Evolutionary conservation across 306 rosid genomes (phyloP).

Genomic region (Medicago lupulina): DNA sequence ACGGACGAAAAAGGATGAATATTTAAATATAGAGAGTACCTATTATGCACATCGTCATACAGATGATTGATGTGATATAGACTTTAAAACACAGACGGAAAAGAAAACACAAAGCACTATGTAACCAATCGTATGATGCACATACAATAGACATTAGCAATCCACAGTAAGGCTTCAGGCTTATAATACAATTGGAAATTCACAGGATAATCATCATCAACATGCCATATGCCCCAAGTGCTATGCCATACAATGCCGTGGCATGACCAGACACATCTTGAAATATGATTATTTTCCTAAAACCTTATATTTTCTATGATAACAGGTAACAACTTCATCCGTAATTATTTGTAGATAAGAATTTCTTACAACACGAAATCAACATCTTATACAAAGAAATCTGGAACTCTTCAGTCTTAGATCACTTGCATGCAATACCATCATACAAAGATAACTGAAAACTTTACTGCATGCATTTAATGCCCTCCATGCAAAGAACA

Average conservation of each 20-base stretch:
- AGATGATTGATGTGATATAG: slow-evolving; percentile 32
- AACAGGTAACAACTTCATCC: slow-evolving; percentile 11
- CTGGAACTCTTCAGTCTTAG: neutral
- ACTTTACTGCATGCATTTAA: neutral
- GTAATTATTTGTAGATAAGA: neutral
- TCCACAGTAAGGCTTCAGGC: neutral
- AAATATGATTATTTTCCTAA: neutral
- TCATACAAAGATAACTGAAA: slow-evolving; percentile 11
- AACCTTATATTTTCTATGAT: slow-evolving; percentile 18
- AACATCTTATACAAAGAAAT: slow-evolving; percentile 16
- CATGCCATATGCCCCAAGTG: slow-evolving; percentile 23
- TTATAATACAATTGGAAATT: neutral
- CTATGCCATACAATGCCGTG: neutral
- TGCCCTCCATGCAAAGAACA: slow-evolving; percentile 8
- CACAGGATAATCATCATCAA: slow-evolving; percentile 18
- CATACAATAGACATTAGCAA: slow-evolving; percentile 14
- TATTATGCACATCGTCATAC: neutral
- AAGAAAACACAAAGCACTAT: slow-evolving; percentile 7
- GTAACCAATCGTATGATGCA: slow-evolving; percentile 24
- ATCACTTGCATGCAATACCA: slow-evolving; percentile 13
- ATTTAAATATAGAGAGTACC: neutral
- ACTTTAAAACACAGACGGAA: slow-evolving; percentile 11
- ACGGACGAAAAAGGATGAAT: slow-evolving; percentile 1
- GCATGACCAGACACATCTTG: slow-evolving; percentile 3
- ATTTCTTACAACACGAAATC: slow-evolving; percentile 1